Evolutionary conservation across 2,329 filamentous ascomycete genomes (phyloP), one percentile per base, ranked within the genome.

Genomic region (Chaetomium olivaceum): DNA sequence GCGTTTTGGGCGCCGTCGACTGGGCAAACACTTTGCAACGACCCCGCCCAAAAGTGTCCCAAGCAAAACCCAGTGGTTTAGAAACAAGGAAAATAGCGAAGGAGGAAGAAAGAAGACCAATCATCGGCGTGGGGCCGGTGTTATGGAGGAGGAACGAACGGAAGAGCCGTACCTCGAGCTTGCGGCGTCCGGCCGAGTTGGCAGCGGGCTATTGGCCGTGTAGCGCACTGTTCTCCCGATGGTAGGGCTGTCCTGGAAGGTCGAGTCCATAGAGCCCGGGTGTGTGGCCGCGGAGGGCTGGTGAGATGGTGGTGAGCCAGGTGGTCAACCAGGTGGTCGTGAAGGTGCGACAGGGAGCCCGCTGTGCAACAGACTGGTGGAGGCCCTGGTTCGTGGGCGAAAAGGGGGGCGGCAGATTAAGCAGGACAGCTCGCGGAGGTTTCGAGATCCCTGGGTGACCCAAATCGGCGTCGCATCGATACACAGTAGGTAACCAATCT

Each of bases 311-410:
- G 33, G 33, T 36, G 33, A 36, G 33, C 33, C 33, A 36, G 71
- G 71, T 73, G 72, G 71, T 76, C 74, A 71, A 77, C 74, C 73
- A 74, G 75, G 75, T 75, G 78, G 73, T 81, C 76, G 52, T 78
- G 77, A 79, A 80, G 80, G 77, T 84, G 82, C 78, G 82, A 82
- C 82, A 84, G 83, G 78, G 50, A 52, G 25, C 81, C 76, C 76
- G 75, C 79, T 77, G 79, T 79, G 77, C 77, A 73, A 66, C 70
- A 63, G 65, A 48, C 66, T 54, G 64, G 65, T 64, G 56, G 61
- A 66, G 57, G 55, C 21, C 66, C 31, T 25, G 46, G 43, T 12
- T 51, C 23, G 16, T 29, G 27, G 58, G 19, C 46, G 46, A 58
- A 59, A 59, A 54, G 21, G 36, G 51, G 60, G 60, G 51, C 23